Base-by-base conservation (phyloP, 179 eudicot species). In the Corrigiola litoralis region DNA sequence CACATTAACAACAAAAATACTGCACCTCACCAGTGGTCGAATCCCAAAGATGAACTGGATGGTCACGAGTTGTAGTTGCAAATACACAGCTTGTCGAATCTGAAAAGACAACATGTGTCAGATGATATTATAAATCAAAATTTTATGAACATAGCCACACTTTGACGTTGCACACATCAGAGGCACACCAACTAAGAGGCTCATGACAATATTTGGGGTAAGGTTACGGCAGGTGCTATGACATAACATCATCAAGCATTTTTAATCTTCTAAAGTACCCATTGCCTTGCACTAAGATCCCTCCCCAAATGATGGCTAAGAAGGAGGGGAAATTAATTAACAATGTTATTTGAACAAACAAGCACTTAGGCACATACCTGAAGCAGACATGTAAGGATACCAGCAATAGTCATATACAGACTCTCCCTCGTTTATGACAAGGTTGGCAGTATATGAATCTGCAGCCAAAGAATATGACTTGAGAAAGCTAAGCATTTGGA, bases 21-120 rank as follows among this genome's bases (percentile, higher is more conserved):
- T 75, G 63, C 82, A 94, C 99, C 99, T 94, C 84, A 81, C 99
- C 99, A 31, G 99, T 77, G 72, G 77, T 77, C 73, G 97, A 80
- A 88, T 94, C 99, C 97, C 91, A 94, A 54, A 91, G 95, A 84
- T 90, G 99, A 78, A 94, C 78, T 50, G 99, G 99, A 75, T 94
- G 99, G 63, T 94, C 99, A 46, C 99, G 91, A 13, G 96, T 83
- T 33, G 97, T 81, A 73, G 83, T 90, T 65, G 97, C 97, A 81
- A 94, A 88, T 44, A 90, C 99, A 72, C 97, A 90, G 65, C 87
- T 82, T 34, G 85, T 81, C 59, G 79, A 80, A 85, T 88, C 99
- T 94, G 90, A 66, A 59, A 56, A 17, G n/a, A 45, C 31, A 17
- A 36, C 17, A 51, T 18, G 40, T 51, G 28, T 59, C 31, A 40